phyloP scores from a whole-genome alignment of 2,329 filamentous ascomycete species.

The Botrytis fragariae region DNA sequence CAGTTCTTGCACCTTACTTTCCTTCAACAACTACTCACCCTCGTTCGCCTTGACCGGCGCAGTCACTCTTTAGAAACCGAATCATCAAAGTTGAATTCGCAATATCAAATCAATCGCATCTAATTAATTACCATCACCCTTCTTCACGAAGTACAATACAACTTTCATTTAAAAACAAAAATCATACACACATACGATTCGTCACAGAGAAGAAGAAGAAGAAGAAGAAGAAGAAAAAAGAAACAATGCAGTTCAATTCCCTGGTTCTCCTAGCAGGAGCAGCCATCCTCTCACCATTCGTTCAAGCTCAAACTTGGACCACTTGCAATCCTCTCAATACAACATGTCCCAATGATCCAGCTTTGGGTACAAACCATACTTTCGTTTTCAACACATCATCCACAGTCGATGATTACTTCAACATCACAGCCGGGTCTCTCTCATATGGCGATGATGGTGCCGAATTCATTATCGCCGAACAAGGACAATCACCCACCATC shows the following conservation, averaged over 20 bases:
- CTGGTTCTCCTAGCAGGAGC: conserved; percentile 27
- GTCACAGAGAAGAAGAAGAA: not conserved
- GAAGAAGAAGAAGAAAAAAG: not conserved
- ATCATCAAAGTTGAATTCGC: not conserved
- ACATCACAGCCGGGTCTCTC: conserved; percentile 64
- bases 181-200: not conserved
- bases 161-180: not conserved
- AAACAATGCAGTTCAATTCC: conserved; percentile 29
- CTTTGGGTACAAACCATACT: conserved; percentile 61
- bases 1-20: conserved; percentile 13
- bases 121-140: not conserved
- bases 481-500: conserved; percentile 75
- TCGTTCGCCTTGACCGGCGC: not conserved
- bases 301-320: conserved; percentile 71
- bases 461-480: conserved; percentile 66
- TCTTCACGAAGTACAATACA: not conserved
- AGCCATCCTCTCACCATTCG: conserved; percentile 41
- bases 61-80: conserved; percentile 4
- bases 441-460: conserved; percentile 63
- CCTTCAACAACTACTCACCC: not conserved
- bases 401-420: conserved; percentile 60
- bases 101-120: not conserved
- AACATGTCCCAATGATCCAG: conserved; percentile 68
- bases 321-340: conserved; percentile 73
- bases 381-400: conserved; percentile 61